Percentiles rank a stretch among this genome's conserved stretches.
These are phyloP conservation scores for Phaeophleospora eucalypticola DNA, from an alignment of 2,329 filamentous ascomycete genomes.

Conservation along the genomic window DNA sequence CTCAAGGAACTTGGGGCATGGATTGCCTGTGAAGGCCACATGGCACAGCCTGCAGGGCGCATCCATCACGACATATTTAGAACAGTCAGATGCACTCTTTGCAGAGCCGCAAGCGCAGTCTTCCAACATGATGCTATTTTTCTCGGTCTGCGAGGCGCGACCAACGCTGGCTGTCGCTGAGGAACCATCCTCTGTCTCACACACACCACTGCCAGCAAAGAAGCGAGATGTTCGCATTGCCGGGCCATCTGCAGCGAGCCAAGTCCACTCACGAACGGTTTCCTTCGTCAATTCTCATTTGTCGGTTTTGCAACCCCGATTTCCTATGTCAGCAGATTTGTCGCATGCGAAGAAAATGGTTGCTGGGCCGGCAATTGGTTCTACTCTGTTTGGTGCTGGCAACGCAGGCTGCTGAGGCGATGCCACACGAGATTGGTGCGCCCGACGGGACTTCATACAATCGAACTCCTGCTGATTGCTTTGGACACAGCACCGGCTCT, in stretches of 20 bases:
- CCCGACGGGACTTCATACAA: too few relatives aligned
- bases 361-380: too few relatives aligned
- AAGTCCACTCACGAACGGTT: neutral
- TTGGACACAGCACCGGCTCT: too few relatives aligned
- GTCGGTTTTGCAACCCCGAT: neutral
- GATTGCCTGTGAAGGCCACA: too few relatives aligned
- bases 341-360: too few relatives aligned
- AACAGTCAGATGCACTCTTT: neutral
- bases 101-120: neutral
- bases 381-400: too few relatives aligned
- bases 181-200: neutral
- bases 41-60: neutral
- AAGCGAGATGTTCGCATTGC: neutral
- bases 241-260: neutral
- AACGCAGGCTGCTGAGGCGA: too few relatives aligned
- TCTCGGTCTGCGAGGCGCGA: neutral
- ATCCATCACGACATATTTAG: neutral
- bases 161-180: neutral
- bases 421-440: too few relatives aligned
- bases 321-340: too few relatives aligned
- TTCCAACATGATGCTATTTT: neutral
- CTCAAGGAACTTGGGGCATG: too few relatives aligned
- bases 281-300: neutral
- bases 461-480: too few relatives aligned
- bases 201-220: neutral